Conservation (phyloP, 148 eudicot genomes). For the Silene conica region DNA sequence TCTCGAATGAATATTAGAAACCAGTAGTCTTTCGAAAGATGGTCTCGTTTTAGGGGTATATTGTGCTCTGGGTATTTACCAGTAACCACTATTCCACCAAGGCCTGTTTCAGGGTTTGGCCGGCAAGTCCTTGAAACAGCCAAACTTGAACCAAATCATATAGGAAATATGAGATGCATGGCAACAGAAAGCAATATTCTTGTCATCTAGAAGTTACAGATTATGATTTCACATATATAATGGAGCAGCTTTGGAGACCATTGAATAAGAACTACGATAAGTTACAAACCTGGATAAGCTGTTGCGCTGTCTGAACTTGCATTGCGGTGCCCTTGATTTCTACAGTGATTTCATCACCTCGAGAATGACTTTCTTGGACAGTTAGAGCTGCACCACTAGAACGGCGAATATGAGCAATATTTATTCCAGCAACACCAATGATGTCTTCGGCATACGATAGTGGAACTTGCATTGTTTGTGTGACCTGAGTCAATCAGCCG, state of each 20-base stretch:
- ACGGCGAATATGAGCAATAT: conserved; percentile 86
- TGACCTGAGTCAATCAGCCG: conserved; percentile 37
- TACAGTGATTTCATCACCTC: conserved; percentile 88
- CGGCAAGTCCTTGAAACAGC: too few relatives aligned
- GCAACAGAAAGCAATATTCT: neutral
- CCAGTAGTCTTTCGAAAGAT: too few relatives aligned
- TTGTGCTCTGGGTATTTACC: too few relatives aligned
- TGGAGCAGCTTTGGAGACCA: neutral
- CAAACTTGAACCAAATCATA: too few relatives aligned
- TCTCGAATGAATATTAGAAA: neutral
- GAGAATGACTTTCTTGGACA: conserved; percentile 79
- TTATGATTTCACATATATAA: too few relatives aligned
- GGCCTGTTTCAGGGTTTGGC: too few relatives aligned
- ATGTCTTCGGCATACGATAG: conserved; percentile 91
- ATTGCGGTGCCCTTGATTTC: conserved; percentile 89
- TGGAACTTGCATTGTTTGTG: conserved; percentile 97
- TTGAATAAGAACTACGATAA: neutral
- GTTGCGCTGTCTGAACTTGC: conserved; percentile 90
- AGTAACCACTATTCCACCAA: too few relatives aligned
- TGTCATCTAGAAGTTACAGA: too few relatives aligned
- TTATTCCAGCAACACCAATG: conserved; percentile 82
- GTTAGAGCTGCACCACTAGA: conserved; percentile 85
- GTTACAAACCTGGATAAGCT: conserved; percentile 78
- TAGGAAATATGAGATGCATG: too few relatives aligned
- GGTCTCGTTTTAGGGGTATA: too few relatives aligned